Evolutionary conservation across 768 basidiomycete species (phyloP).

Genomic region (Sarcomyxa edulis): DNA sequence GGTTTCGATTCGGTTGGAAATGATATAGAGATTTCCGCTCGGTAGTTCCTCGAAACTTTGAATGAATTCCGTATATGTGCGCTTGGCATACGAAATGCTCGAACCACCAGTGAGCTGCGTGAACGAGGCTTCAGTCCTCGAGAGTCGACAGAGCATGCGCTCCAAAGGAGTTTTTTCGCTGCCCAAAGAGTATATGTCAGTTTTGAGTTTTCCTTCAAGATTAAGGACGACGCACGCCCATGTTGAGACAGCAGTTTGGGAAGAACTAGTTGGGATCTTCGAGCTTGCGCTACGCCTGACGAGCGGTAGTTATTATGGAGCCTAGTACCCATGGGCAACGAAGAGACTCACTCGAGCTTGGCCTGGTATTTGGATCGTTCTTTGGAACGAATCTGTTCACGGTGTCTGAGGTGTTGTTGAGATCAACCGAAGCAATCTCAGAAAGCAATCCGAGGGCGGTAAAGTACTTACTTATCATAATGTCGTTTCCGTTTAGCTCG

Average conservation of each 20-base stretch:
- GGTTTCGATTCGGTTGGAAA: not conserved
- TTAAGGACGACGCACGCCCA: too few relatives aligned
- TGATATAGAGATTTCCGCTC: not conserved
- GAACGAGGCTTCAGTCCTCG: not conserved
- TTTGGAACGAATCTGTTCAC: not conserved
- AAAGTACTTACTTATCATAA: conserved; percentile 7
- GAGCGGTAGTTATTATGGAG: not conserved
- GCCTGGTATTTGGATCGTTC: not conserved
- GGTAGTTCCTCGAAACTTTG: not conserved
- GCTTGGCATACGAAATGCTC: not conserved
- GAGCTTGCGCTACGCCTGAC: not conserved
- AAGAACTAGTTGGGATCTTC: too few relatives aligned
- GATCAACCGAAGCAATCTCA: not conserved
- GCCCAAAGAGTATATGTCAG: too few relatives aligned
- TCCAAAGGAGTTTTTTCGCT: too few relatives aligned
- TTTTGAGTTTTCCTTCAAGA: too few relatives aligned
- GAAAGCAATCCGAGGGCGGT: not conserved
- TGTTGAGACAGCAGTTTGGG: too few relatives aligned
- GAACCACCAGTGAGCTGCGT: not conserved
- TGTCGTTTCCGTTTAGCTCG: conserved; percentile 8
- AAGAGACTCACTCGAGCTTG: not conserved
- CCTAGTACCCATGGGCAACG: not conserved
- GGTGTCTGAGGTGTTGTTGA: not conserved
- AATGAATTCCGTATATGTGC: not conserved
- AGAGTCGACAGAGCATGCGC: too few relatives aligned